Evolutionary conservation across 2,329 filamentous ascomycete species (phyloP).

Genomic region (Hortaea werneckii): DNA sequence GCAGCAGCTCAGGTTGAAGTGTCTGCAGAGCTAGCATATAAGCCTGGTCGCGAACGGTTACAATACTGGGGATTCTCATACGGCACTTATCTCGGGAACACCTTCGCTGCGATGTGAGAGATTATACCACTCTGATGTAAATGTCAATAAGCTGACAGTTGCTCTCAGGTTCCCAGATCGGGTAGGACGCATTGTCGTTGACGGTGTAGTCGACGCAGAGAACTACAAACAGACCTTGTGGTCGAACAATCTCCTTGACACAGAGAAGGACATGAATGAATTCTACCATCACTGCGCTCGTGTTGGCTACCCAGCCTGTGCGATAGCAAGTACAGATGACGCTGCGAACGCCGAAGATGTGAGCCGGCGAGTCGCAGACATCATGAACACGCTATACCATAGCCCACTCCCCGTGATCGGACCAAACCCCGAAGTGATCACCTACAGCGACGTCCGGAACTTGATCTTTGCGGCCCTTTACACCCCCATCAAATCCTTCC

Average conservation of each 20-base stretch:
- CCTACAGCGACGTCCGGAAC: slow-evolving; percentile 30
- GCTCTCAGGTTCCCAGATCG: slow-evolving; percentile 20
- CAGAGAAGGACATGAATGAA: slow-evolving; percentile 32
- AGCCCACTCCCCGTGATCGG: slow-evolving; percentile 29
- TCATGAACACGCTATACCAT: slow-evolving; percentile 30
- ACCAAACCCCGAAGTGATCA: slow-evolving; percentile 28
- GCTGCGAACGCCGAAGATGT: slow-evolving; percentile 27
- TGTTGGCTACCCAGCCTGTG: slow-evolving; percentile 31
- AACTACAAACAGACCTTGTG: slow-evolving; percentile 28
- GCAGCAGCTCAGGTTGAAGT: neutral
- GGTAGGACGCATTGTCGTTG: slow-evolving; percentile 31
- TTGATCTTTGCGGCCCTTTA: slow-evolving; percentile 30
- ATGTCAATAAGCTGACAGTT: neutral
- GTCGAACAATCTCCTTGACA: slow-evolving; percentile 32
- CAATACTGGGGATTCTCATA: slow-evolving; percentile 34
- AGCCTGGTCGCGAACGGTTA: slow-evolving; percentile 25
- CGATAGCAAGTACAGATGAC: slow-evolving; percentile 24
- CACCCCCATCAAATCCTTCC: slow-evolving; percentile 25
- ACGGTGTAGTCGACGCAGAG: slow-evolving; percentile 37
- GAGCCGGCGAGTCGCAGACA: slow-evolving; percentile 22
- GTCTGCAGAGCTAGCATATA: slow-evolving; percentile 6
- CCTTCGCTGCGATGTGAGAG: slow-evolving; percentile 31
- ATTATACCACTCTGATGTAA: neutral
- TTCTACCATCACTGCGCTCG: slow-evolving; percentile 38
- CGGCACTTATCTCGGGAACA: slow-evolving; percentile 35